phyloP scores from a whole-genome alignment of 768 basidiomycete species.

The Phaeolepiota aurea region DNA sequence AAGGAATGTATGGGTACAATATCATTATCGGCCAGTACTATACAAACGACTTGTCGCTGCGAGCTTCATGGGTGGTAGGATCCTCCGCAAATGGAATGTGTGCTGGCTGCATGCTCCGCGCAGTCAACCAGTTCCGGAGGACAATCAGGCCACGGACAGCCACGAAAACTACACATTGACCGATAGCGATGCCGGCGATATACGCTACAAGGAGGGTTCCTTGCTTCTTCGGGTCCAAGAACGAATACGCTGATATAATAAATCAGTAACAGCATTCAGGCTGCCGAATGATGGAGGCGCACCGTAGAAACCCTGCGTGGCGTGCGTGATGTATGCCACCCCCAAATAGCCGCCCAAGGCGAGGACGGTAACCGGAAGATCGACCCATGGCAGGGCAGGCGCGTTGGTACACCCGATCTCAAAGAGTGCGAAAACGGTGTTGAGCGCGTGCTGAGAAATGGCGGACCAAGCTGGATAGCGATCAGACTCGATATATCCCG shows the following conservation, averaged over 20 bases:
- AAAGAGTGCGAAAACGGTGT: slow-evolving; percentile 44
- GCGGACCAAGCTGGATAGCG: slow-evolving; percentile 42
- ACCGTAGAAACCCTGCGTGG: slow-evolving; percentile 57
- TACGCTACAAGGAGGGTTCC: slow-evolving; percentile 44
- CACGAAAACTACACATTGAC: slow-evolving; percentile 42
- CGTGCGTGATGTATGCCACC: slow-evolving; percentile 56
- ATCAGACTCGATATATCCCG: not conserved
- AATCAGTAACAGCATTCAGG: not conserved
- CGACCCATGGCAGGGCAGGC: slow-evolving; percentile 41
- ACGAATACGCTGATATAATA: slow-evolving; percentile 40
- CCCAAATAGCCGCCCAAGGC: slow-evolving; percentile 50
- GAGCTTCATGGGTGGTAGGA: no score
- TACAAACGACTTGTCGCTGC: no score
- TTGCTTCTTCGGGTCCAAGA: slow-evolving; percentile 47
- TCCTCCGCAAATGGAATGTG: no score
- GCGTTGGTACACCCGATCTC: slow-evolving; percentile 48
- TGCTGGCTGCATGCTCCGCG: no score
- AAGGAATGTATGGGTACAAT: no score
- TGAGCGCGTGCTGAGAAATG: slow-evolving; percentile 51
- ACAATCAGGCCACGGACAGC: slow-evolving; percentile 31
- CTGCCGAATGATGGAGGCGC: slow-evolving; percentile 14
- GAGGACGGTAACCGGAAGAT: slow-evolving; percentile 36
- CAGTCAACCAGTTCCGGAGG: slow-evolving; percentile 20
- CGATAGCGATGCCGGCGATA: slow-evolving; percentile 49
- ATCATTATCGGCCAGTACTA: no score